phyloP scores from a whole-genome alignment of 192 early-diverging fungal genomes.

The Rhizoclosmatium sp. region DNA sequence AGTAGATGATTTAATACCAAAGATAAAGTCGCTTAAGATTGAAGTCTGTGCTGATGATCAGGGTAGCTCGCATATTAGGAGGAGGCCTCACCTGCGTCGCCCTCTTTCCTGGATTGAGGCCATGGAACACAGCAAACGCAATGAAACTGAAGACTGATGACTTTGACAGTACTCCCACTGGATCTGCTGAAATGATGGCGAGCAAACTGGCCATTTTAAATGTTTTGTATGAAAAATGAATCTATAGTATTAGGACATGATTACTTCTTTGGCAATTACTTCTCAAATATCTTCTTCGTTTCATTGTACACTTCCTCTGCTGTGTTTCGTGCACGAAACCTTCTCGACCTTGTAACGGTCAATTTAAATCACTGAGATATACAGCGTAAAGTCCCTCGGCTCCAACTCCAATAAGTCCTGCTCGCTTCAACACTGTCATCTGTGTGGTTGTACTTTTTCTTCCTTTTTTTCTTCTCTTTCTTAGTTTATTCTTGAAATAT shows the following conservation, averaged over 20 bases:
- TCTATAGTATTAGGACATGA: no score
- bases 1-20: not conserved
- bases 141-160: not conserved
- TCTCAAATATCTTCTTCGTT: slow-evolving; percentile 66
- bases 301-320: slow-evolving; percentile 73
- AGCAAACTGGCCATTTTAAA: slow-evolving; percentile 35
- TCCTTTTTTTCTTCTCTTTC: no score
- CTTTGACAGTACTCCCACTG: not conserved
- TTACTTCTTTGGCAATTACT: slow-evolving; percentile 33
- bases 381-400: no score
- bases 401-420: no score
- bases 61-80: not conserved
- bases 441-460: no score
- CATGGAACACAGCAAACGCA: not conserved
- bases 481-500: no score
- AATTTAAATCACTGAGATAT: slow-evolving; percentile 78
- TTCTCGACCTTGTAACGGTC: slow-evolving; percentile 84
- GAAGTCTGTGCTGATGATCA: not conserved
- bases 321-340: slow-evolving; percentile 62
- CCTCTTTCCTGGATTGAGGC: not conserved
- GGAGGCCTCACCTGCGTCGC: not conserved
- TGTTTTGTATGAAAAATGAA: slow-evolving; percentile 8
- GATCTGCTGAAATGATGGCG: not conserved
- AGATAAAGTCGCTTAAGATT: not conserved
- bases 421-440: no score